A percentile compares a stretch with the other conserved stretches of the same genome.
These are phyloP conservation scores for Sclerotiophoma versabilis DNA, from an alignment of 2,329 filamentous ascomycete genomes.

Conservation along the genomic window DNA sequence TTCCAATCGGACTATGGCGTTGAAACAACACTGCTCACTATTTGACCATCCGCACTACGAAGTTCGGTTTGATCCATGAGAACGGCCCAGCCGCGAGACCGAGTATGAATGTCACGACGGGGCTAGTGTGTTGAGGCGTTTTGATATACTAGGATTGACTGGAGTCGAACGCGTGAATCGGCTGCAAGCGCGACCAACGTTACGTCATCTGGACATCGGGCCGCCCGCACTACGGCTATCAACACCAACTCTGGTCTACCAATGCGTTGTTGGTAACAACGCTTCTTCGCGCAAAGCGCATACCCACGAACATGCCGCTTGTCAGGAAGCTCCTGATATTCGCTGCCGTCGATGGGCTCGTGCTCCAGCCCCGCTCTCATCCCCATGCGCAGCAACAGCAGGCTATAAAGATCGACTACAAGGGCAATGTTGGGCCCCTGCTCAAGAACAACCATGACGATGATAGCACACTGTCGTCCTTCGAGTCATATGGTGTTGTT, in stretches of 20 bases:
- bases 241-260: not conserved
- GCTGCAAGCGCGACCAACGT: not conserved
- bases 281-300: not conserved
- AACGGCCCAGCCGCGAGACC: too few species aligned
- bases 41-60: too few species aligned
- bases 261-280: not conserved
- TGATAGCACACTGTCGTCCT: conserved; percentile 45
- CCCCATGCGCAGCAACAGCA: conserved; percentile 61
- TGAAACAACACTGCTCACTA: too few species aligned
- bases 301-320: conserved; percentile 69
- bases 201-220: not conserved
- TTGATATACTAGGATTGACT: too few species aligned
- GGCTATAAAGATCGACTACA: conserved; percentile 75
- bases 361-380: conserved; percentile 71
- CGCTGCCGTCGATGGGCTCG: conserved; percentile 81
- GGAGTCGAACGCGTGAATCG: not conserved
- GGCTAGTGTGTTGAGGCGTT: too few species aligned
- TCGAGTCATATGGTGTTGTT: conserved; percentile 62
- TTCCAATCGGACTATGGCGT: too few species aligned
- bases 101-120: too few species aligned
- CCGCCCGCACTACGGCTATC: not conserved
- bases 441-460: conserved; percentile 51
- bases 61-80: too few species aligned
- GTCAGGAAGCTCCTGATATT: conserved; percentile 82
- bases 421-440: conserved; percentile 61